phyloP scores from a whole-genome alignment of 2,329 filamentous ascomycete genomes.

The Diaporthe citriasiana region DNA sequence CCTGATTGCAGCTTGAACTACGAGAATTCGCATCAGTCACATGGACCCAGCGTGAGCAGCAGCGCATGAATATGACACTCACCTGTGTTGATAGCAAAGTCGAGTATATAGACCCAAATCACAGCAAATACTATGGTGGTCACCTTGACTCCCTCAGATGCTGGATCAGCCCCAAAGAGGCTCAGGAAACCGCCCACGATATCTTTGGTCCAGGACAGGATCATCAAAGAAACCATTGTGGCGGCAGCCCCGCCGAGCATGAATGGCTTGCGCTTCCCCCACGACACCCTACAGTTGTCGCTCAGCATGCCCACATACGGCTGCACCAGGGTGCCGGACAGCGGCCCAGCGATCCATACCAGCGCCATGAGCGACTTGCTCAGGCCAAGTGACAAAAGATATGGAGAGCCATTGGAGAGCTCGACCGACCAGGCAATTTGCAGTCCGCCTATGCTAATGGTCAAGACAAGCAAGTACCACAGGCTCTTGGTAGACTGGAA shows the following conservation, averaged over 20 bases:
- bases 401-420: slow-evolving; percentile 91
- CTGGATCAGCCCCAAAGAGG: slow-evolving; percentile 78
- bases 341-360: slow-evolving; percentile 86
- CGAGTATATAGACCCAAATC: slow-evolving; percentile 88
- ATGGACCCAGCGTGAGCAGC: background rate
- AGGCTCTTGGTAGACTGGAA: slow-evolving; percentile 81
- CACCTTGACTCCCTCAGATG: slow-evolving; percentile 74
- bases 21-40: slow-evolving; percentile 38
- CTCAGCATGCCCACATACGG: slow-evolving; percentile 87
- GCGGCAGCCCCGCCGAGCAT: slow-evolving; percentile 79
- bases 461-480: slow-evolving; percentile 89
- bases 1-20: slow-evolving; percentile 89
- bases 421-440: slow-evolving; percentile 98
- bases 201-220: slow-evolving; percentile 81
- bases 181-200: slow-evolving; percentile 77
- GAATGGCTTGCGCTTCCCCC: slow-evolving; percentile 86
- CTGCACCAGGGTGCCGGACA: slow-evolving; percentile 84
- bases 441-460: slow-evolving; percentile 87
- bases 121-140: slow-evolving; percentile 84
- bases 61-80: slow-evolving; percentile 48
- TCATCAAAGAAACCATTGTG: slow-evolving; percentile 77
- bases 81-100: slow-evolving; percentile 96
- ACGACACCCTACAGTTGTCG: slow-evolving; percentile 80
- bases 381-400: slow-evolving; percentile 82
- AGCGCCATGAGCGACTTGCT: slow-evolving; percentile 87